Evolutionary conservation across 768 basidiomycete genomes (phyloP).

Genomic region (Daedaleopsis nitida): DNA sequence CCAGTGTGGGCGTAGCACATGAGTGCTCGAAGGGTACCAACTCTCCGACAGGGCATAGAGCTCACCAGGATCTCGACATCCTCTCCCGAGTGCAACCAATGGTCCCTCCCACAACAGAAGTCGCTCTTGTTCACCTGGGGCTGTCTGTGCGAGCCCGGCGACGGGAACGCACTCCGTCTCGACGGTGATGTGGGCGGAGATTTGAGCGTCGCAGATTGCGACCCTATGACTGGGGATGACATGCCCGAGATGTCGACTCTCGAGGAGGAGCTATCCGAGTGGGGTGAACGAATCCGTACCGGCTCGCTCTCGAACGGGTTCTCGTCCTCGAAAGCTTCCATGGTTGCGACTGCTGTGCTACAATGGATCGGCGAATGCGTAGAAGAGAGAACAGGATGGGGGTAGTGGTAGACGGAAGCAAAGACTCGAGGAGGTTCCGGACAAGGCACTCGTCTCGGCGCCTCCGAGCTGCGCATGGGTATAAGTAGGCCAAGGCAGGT

Average conservation of each 20-base stretch:
- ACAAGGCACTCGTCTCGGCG: not conserved
- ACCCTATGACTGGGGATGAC: conserved; percentile 52
- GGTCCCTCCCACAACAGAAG: conserved; percentile 77
- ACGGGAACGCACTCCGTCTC: conserved; percentile 51
- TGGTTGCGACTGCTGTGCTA: conserved; percentile 9
- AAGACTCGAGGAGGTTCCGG: not conserved
- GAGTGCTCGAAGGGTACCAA: not conserved
- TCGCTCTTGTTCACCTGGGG: conserved; percentile 67
- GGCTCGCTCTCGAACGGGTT: conserved; percentile 42
- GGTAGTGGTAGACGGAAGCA: not conserved
- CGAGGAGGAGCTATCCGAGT: conserved; percentile 53
- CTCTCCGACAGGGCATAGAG: conserved; percentile 7
- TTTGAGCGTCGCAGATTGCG: conserved; percentile 37
- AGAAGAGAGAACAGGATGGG: not conserved
- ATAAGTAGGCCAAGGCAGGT: no score
- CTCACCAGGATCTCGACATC: conserved; percentile 79
- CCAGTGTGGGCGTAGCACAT: no score
- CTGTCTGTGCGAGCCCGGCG: conserved; percentile 57
- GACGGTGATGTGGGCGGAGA: conserved; percentile 50
- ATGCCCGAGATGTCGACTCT: conserved; percentile 60
- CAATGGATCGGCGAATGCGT: not conserved
- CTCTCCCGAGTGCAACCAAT: conserved; percentile 78
- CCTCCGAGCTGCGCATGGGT: not conserved
- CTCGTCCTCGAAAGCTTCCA: conserved; percentile 44
- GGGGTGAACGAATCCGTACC: conserved; percentile 33